A percentile compares a stretch with the other conserved stretches of the same genome.
phyloP scores from a whole-genome alignment of 1,139 yeast genomes.

The Nadsonia starkeyi-henricii region DNA sequence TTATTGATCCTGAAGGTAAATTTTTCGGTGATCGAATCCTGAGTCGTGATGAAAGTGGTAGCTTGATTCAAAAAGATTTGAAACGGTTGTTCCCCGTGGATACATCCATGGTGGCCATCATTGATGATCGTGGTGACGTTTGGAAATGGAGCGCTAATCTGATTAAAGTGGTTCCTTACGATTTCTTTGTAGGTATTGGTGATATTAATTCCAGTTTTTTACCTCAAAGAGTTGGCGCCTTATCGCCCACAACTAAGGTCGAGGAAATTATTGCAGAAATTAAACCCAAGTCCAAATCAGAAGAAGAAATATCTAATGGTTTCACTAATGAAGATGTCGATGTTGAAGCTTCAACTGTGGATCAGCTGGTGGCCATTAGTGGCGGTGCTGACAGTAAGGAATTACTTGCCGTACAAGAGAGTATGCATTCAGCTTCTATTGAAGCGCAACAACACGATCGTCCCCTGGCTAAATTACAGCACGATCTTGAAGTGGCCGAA shows the following conservation, averaged over 20 bases:
- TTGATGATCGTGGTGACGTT: slow-evolving; percentile 96
- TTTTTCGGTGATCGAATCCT: slow-evolving; percentile 85
- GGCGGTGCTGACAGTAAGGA: slow-evolving; percentile 17
- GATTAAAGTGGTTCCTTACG: slow-evolving; percentile 87
- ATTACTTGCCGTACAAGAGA: slow-evolving; percentile 25
- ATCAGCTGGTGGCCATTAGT: slow-evolving; percentile 14
- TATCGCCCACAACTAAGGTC: slow-evolving; percentile 9
- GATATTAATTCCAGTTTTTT: slow-evolving; percentile 89
- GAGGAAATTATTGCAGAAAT: slow-evolving; percentile 15
- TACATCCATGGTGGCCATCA: slow-evolving; percentile 90
- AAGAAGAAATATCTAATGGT: slow-evolving; percentile 11
- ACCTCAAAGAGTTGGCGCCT: slow-evolving; percentile 58
- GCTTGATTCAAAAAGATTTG: slow-evolving; percentile 75
- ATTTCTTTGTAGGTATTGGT: slow-evolving; percentile 93
- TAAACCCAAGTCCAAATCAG: slow-evolving; percentile 1
- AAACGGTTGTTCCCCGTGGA: slow-evolving; percentile 88
- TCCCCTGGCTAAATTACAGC: slow-evolving; percentile 74
- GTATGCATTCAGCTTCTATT: slow-evolving; percentile 40
- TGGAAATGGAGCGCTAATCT: slow-evolving; percentile 96
- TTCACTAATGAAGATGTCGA: slow-evolving; percentile 9
- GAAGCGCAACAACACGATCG: slow-evolving; percentile 61
- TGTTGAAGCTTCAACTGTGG: slow-evolving; percentile 13
- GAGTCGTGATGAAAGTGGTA: slow-evolving; percentile 91
- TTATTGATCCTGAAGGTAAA: slow-evolving; percentile 79
- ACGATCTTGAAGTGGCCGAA: slow-evolving; percentile 42